A percentile compares a stretch with the other conserved stretches of the same genome.
Evolutionary conservation across 2,329 filamentous ascomycete genomes (phyloP).

Genomic region (Pestalotiopsis sp.): DNA sequence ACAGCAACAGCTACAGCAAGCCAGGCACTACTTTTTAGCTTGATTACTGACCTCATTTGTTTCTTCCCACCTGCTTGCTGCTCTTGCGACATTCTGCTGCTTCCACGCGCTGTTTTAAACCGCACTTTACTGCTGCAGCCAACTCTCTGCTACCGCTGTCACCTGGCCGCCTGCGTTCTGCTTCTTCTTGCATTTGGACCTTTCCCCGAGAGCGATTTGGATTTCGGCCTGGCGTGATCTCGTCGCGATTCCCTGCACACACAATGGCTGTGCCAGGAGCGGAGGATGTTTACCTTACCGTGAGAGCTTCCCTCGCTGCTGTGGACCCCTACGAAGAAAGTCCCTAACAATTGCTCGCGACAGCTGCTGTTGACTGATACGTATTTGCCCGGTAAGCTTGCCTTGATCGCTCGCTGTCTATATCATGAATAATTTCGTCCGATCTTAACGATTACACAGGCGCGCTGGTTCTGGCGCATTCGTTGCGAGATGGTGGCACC

Average conservation of each 20-base stretch:
- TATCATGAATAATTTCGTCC: constrained; percentile 18
- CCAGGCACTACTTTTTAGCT: background rate
- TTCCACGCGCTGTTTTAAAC: background rate
- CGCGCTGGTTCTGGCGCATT: constrained; percentile 91
- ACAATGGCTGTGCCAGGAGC: constrained; percentile 40
- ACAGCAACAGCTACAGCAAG: background rate
- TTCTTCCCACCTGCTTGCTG: background rate
- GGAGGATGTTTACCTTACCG: constrained; percentile 18
- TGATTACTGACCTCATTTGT: background rate
- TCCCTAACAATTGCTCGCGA: constrained; percentile 31
- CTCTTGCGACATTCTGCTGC: background rate
- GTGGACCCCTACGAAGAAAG: constrained; percentile 1
- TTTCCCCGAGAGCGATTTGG: background rate
- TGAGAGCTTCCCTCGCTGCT: constrained; percentile 9
- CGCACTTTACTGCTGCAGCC: background rate
- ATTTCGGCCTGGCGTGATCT: constrained; percentile 16
- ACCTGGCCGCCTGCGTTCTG: background rate
- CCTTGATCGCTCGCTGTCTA: constrained; percentile 16
- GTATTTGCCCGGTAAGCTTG: constrained; percentile 80
- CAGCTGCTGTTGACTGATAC: constrained; percentile 90
- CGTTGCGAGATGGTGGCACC: constrained; percentile 86
- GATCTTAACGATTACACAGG: constrained; percentile 51
- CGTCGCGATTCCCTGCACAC: constrained; percentile 18
- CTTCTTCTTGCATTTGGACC: background rate
- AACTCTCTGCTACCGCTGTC: background rate